A percentile compares a stretch with the other conserved stretches of the same genome.
These are phyloP conservation scores for Syzygium jambos DNA, from an alignment of 345 rosid genomes.

Conservation along the genomic window DNA sequence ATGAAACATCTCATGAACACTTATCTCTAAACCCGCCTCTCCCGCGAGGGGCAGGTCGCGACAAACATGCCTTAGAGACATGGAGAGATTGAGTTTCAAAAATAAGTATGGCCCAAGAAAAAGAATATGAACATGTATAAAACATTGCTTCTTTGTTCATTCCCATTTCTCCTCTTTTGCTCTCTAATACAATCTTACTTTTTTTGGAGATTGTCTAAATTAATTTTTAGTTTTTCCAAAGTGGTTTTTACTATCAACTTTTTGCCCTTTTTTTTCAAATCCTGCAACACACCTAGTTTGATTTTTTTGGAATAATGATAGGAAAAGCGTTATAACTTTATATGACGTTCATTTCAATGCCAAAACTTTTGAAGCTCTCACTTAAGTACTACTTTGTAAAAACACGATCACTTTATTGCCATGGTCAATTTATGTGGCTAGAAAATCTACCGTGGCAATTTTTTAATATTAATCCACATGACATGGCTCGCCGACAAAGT, in stretches of 20 bases:
- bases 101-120: background rate
- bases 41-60: too few relatives aligned
- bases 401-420: rapidly evolving
- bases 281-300: background rate
- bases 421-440: rapidly evolving
- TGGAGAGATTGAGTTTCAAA: background rate
- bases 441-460: background rate
- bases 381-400: background rate
- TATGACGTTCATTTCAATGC: rapidly evolving
- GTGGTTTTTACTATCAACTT: rapidly evolving
- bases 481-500: rapidly evolving
- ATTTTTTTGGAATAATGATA: background rate
- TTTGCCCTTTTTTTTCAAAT: background rate
- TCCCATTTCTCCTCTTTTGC: background rate
- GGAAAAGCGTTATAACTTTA: background rate
- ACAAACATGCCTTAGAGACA: background rate
- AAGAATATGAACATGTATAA: too few relatives aligned
- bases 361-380: rapidly evolving
- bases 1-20: too few relatives aligned
- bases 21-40: too few relatives aligned
- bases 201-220: background rate
- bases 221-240: too few relatives aligned
- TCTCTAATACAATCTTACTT: background rate
- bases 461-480: background rate
- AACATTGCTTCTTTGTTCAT: background rate